These are phyloP conservation scores for Artemisia princeps DNA, from an alignment of 140 eudicot genomes.

Conservation along the genomic window DNA sequence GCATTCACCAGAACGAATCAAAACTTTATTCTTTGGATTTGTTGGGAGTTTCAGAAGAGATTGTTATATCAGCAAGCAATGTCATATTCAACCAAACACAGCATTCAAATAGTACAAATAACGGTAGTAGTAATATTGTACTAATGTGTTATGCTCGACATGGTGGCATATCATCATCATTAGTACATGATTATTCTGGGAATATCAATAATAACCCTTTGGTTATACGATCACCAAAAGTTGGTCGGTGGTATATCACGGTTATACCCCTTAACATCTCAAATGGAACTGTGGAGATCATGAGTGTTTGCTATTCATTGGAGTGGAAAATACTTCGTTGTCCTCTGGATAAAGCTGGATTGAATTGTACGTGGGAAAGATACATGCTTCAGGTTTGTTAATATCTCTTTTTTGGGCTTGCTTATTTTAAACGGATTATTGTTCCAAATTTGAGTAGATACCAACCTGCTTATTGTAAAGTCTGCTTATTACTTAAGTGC, in stretches of 20 bases:
- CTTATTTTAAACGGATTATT: too few species aligned
- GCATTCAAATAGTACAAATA: conserved; percentile 17
- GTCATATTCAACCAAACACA: conserved; percentile 27
- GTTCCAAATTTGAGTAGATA: too few species aligned
- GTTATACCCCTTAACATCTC: conserved; percentile 24
- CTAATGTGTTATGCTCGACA: conserved; percentile 46
- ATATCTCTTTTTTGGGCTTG: background rate
- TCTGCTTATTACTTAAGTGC: too few species aligned
- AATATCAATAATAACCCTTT: conserved; percentile 30
- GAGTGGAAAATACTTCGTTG: conserved; percentile 35
- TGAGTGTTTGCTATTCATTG: conserved; percentile 37
- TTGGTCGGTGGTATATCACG: conserved; percentile 44
- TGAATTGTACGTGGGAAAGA: conserved; percentile 37
- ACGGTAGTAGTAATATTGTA: conserved; percentile 10
- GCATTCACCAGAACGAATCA: conserved; percentile 25
- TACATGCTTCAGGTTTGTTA: conserved; percentile 41
- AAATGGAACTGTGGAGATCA: conserved; percentile 9
- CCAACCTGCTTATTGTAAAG: too few species aligned
- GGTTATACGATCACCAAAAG: conserved; percentile 34
- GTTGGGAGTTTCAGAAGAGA: conserved; percentile 33
- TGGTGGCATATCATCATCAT: conserved; percentile 35
- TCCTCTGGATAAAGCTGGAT: conserved; percentile 40
- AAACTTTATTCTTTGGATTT: conserved; percentile 38
- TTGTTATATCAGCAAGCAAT: conserved; percentile 26
- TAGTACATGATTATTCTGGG: conserved; percentile 35